A percentile compares a stretch with the other conserved stretches of the same genome.
These are phyloP conservation scores for Peronosclerospora sorghi DNA, from an alignment of 352 stramenopile genomes.

Conservation along the genomic window DNA sequence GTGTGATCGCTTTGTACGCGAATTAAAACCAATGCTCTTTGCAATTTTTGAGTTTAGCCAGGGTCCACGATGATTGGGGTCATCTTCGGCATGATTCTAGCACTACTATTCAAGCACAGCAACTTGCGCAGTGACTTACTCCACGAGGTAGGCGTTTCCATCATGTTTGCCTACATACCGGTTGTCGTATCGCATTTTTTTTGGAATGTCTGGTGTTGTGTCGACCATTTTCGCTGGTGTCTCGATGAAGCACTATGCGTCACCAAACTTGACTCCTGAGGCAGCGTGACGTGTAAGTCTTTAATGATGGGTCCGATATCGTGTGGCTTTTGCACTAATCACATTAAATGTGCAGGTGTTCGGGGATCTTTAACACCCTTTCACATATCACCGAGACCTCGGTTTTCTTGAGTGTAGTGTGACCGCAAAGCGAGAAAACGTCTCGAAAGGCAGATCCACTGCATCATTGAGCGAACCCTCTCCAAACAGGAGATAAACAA, in stretches of 20 bases:
- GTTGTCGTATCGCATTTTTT: constrained; percentile 62
- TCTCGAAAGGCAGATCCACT: constrained; percentile 91
- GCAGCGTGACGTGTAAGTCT: constrained; percentile 67
- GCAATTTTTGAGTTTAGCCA: constrained; percentile 83
- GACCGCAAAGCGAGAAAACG: constrained; percentile 88
- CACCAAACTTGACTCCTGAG: constrained; percentile 75
- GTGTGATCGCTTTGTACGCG: constrained; percentile 5
- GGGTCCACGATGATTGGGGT: constrained; percentile 85
- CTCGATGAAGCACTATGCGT: constrained; percentile 84
- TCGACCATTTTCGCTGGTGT: constrained; percentile 91
- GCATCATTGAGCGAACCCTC: constrained; percentile 93
- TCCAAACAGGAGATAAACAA: constrained; percentile 94
- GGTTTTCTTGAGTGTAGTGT: constrained; percentile 92
- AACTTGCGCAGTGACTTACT: constrained; percentile 81
- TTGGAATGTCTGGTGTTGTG: constrained; percentile 87
- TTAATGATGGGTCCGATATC: background rate
- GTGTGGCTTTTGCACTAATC: background rate
- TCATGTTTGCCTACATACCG: constrained; percentile 81
- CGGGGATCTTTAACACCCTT: constrained; percentile 84
- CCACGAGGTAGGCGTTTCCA: constrained; percentile 82
- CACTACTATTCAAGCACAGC: constrained; percentile 85
- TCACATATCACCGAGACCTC: constrained; percentile 86
- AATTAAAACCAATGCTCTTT: constrained; percentile 60
- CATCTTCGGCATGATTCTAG: constrained; percentile 69
- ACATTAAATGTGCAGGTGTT: constrained; percentile 39